Conservation (phyloP, 2,329 filamentous ascomycete genomes). For the Coleophoma eucalyptorum region DNA sequence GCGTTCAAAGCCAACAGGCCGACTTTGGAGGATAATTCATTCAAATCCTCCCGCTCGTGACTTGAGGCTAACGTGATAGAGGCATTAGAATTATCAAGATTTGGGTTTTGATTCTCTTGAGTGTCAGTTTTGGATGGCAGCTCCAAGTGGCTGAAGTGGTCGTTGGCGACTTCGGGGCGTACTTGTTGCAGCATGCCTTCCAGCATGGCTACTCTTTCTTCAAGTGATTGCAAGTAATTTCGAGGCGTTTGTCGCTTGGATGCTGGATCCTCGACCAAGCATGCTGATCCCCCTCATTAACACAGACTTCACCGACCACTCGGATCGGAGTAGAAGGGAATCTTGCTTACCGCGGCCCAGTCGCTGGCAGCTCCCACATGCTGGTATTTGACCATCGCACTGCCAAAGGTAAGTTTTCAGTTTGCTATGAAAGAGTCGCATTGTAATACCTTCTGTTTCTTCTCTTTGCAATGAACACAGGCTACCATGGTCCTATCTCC, state of each 20-base stretch:
- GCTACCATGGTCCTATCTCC: no score
- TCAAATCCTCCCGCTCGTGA: slow-evolving; percentile 1
- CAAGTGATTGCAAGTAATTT: slow-evolving; percentile 6
- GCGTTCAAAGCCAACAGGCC: slow-evolving; percentile 28
- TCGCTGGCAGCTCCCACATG: no score
- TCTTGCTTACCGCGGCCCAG: no score
- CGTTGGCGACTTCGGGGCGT: neutral
- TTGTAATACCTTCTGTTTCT: no score
- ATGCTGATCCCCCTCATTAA: no score
- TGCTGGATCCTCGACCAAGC: no score
- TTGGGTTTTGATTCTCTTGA: neutral
- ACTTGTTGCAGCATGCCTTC: slow-evolving; percentile 6
- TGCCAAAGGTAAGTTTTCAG: no score
- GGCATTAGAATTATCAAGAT: neutral
- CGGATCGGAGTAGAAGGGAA: no score
- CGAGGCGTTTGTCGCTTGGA: neutral
- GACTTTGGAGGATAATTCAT: slow-evolving; percentile 25
- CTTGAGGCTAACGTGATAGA: neutral
- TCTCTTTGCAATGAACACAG: no score
- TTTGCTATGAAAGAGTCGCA: no score
- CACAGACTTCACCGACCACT: no score
- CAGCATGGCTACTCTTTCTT: slow-evolving; percentile 7
- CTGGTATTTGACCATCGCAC: no score
- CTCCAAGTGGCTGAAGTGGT: neutral
- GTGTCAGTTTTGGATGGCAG: neutral